Evolutionary conservation across 345 rosid genomes (phyloP), one percentile per base, ranked within the genome.

Genomic region (Linum trigynum): DNA sequence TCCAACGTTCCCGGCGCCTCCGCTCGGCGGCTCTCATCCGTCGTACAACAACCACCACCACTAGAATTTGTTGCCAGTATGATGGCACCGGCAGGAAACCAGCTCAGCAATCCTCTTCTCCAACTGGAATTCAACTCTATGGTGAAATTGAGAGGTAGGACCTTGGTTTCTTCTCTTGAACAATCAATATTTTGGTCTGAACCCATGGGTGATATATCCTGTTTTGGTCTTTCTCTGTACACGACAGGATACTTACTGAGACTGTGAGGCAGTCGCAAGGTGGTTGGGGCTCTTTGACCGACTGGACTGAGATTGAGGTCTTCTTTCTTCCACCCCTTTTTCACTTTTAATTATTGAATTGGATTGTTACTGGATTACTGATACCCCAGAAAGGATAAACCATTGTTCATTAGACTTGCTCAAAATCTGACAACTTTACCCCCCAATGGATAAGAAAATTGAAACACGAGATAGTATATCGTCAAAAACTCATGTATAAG

Each of bases 241-340:
- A 23, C 32, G 32, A 23, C 32, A 92, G 98, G 74, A 75, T 94
- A 66, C 78, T 94, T 7, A 90, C 96, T 0, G 99, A 94, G 73
- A 84, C 91, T 59, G 92, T 83, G 35, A 79, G 80, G 69, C 92
- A 85, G 69, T 86, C 96, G 38, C 97, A 94, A 71, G 82, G 72
- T 67, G 74, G 81, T 65, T 84, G 83, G 85, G 77, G 79, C 64
- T 81, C 76, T 68, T 79, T 86, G 15, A 72, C 67, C 2, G 89
- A 88, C 68, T 90, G 99, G 99, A 79, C 68, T 76, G 80, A 88
- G 80, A 66, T 94, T 9, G 99, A 94, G 97, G 95, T 94, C 55
- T 64, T 7, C 1, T 64, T 17, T 62, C 2, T 63, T 55, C 65
- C 66, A 16, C 9, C 58, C 39, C 42, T 64, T 17, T 57, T 2